phyloP scores from a whole-genome alignment of 257 asterid genomes.

The Ocimum tenuiflorum region DNA sequence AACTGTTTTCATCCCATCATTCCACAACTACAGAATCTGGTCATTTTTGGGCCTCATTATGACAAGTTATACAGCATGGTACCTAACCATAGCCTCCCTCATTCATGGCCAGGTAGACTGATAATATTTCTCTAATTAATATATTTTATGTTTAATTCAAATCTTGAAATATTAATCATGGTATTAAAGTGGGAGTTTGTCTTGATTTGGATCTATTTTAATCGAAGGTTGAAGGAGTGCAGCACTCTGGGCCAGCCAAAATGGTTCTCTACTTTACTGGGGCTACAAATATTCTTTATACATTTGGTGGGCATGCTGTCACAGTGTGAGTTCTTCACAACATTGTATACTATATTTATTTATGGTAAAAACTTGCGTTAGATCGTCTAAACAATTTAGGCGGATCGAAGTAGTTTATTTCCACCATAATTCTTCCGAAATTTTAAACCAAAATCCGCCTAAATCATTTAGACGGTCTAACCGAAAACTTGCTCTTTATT shows the following conservation, averaged over 20 bases:
- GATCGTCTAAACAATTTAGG: too few species aligned
- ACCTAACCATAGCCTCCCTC: conserved; percentile 68
- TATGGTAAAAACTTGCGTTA: too few species aligned
- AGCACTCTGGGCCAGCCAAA: conserved; percentile 73
- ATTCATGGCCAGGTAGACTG: conserved; percentile 64
- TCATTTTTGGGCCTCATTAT: conserved; percentile 69
- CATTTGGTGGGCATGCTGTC: conserved; percentile 93
- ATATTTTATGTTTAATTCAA: too few species aligned
- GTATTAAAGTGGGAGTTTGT: conserved; percentile 36
- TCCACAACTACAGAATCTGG: conserved; percentile 86
- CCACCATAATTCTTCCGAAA: too few species aligned
- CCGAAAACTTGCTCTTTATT: too few species aligned
- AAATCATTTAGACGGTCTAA: too few species aligned
- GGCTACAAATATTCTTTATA: conserved; percentile 83
- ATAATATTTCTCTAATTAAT: not conserved
- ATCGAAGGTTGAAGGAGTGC: conserved; percentile 61
- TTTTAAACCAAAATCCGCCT: too few species aligned
- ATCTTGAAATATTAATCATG: not conserved
- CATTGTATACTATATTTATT: not conserved
- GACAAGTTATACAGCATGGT: conserved; percentile 84
- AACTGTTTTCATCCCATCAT: conserved; percentile 75
- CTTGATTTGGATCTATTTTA: conserved; percentile 14
- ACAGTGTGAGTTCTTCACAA: conserved; percentile 52
- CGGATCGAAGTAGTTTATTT: too few species aligned
- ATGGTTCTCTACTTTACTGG: conserved; percentile 86